Base-by-base conservation (phyloP, 768 basidiomycete species). In the Clavulina sp. region DNA sequence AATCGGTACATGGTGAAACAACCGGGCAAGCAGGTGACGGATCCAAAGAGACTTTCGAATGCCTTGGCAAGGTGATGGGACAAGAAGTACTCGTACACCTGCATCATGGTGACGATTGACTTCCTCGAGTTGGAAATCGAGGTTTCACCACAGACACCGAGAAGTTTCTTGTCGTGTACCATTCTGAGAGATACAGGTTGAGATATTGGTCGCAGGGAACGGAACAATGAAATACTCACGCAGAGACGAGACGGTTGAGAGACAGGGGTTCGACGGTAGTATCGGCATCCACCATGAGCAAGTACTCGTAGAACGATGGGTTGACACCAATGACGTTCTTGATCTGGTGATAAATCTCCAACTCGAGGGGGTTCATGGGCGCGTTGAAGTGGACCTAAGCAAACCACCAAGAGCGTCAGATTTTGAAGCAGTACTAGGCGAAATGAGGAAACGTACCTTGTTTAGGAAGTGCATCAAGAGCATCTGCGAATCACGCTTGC, bases 271-370 rank as follows among this genome's bases (percentile, higher is more conserved):
- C 80, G 33, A 93, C 91, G 5, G 83, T 85, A 1, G 95, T 99
- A 73, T 95, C 89, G 56, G 91, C 89, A 66, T 95, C 89, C 38
- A 95, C 77, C 63, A 79, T 89, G 69, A 93, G 84, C 55, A 91
- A 58, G 60, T 92, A 96, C 66, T 97, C 95, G 66, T 97, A 99
- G 69, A 97, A 96, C 0, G 88, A 81, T 2, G 93, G 95, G 66
- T 99, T 95, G 61, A 99, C 89, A 65, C 95, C 95, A 59, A 99
- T 96, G 50, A 97, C 91, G 61, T 99, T 99, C 75, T 96, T 89
- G 73, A 97, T 91, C 66, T 99, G 95, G 64, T 97, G 95, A 62
- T 91, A 97, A 70, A 99, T 93, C 69, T 99, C 95, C 50, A 99
- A 68, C 67, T 99, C 95, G 56, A 93, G 67, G 0, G 95, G 95